phyloP scores from a whole-genome alignment of 208 protist species.

The Baffinella frigidus region DNA sequence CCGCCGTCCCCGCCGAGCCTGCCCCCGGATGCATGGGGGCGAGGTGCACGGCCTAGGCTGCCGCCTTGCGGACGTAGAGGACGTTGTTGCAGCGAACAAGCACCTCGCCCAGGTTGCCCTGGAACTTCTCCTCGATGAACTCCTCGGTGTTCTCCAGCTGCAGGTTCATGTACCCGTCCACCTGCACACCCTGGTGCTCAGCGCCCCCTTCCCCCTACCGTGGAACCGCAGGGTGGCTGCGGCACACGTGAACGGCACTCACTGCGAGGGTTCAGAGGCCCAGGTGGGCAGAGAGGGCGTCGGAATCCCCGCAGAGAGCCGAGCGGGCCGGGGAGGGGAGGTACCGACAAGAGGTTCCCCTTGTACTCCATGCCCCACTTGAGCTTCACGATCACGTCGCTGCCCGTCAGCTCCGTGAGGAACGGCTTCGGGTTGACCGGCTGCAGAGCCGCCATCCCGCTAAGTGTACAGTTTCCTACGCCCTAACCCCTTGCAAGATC shows the following conservation, averaged over 20 bases:
- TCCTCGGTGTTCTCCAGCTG: constrained; percentile 84
- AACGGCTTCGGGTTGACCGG: constrained; percentile 88
- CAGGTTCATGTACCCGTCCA: constrained; percentile 96
- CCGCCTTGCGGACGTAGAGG: constrained; percentile 77
- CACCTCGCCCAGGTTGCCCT: constrained; percentile 84
- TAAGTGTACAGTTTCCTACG: no score
- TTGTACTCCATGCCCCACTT: constrained; percentile 98
- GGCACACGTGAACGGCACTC: no score
- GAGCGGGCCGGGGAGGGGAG: neutral
- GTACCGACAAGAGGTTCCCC: constrained; percentile 64
- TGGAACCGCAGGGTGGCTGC: no score
- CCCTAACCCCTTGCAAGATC: no score
- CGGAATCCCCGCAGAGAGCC: neutral
- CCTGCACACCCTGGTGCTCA: no score
- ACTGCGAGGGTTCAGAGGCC: no score
- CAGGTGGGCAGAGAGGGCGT: constrained; percentile 67
- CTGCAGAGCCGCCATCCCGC: constrained; percentile 31
- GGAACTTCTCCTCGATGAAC: constrained; percentile 80
- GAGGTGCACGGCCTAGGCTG: no score
- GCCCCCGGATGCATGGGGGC: no score
- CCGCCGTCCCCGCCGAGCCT: no score
- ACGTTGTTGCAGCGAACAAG: constrained; percentile 87
- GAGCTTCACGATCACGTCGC: constrained; percentile 91
- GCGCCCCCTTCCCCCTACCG: no score
- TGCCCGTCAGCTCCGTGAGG: constrained; percentile 87